phyloP scores from a whole-genome alignment of 495 filamentous ascomycete species.

The Penicillium parvum region DNA sequence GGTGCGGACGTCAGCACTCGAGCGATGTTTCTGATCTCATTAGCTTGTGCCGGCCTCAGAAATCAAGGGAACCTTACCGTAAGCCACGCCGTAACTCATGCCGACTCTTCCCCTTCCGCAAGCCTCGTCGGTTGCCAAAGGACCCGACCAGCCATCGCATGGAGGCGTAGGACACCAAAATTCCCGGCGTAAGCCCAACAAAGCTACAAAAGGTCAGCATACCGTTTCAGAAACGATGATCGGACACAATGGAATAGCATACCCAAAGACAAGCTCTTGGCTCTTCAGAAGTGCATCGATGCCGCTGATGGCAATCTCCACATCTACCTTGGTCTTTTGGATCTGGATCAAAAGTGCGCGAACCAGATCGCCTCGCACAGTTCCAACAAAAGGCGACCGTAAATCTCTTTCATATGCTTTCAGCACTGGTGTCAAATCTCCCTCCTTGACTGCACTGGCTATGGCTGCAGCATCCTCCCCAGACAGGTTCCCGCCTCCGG shows the following conservation, averaged over 20 bases:
- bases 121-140: constrained; percentile 64
- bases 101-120: constrained; percentile 53
- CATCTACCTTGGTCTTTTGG: constrained; percentile 97
- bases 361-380: constrained; percentile 79
- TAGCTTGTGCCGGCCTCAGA: not conserved
- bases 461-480: constrained; percentile 61
- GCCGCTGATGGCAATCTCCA: constrained; percentile 90
- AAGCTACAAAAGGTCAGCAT: constrained; percentile 50
- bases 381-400: constrained; percentile 69
- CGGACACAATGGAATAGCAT: constrained; percentile 2
- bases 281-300: constrained; percentile 91
- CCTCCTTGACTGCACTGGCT: constrained; percentile 73
- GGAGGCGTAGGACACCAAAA: constrained; percentile 74
- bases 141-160: constrained; percentile 65
- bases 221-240: not conserved
- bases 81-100: constrained; percentile 67
- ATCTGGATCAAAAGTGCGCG: constrained; percentile 91
- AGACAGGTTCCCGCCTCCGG: constrained; percentile 45
- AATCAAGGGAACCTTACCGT: constrained; percentile 42
- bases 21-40: constrained; percentile 61
- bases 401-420: constrained; percentile 87
- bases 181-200: constrained; percentile 83
- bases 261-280: constrained; percentile 93
- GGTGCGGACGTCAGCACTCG: constrained; percentile 66
- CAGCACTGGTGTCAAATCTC: constrained; percentile 87